Percentiles rank a stretch among this genome's conserved stretches.
phyloP scores from a whole-genome alignment of 257 asterid species.

The Datura wrightii region DNA sequence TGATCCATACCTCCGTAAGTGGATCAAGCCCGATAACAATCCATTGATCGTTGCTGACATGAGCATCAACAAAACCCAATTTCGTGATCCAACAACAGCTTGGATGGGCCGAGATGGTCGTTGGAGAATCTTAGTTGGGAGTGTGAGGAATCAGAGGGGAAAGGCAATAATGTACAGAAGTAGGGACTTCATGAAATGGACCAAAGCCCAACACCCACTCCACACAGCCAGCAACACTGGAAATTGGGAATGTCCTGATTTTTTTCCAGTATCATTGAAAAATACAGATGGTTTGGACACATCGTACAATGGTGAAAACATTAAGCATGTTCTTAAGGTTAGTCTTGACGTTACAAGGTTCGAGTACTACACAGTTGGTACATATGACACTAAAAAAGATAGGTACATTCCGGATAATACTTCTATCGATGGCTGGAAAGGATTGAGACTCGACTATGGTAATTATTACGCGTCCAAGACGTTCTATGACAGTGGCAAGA shows the following conservation, averaged over 20 bases:
- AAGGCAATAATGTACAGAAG: constrained; percentile 57
- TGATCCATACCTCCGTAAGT: constrained; percentile 62
- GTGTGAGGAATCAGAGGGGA: constrained; percentile 49
- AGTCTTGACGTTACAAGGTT: constrained; percentile 55
- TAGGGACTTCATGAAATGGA: constrained; percentile 64
- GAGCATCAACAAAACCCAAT: constrained; percentile 52
- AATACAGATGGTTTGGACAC: constrained; percentile 55
- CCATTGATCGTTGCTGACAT: constrained; percentile 56
- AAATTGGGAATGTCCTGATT: constrained; percentile 83
- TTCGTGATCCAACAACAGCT: constrained; percentile 86
- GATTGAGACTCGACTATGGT: constrained; percentile 74
- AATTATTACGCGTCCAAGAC: constrained; percentile 87
- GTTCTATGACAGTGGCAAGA: constrained; percentile 62
- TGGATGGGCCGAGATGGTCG: constrained; percentile 66
- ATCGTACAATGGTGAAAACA: constrained; percentile 44
- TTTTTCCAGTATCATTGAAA: constrained; percentile 53
- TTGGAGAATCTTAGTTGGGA: constrained; percentile 61
- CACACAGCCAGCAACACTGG: constrained; percentile 55
- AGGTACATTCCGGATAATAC: constrained; percentile 52
- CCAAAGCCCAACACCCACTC: constrained; percentile 52
- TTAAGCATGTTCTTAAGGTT: constrained; percentile 70
- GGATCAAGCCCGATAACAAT: constrained; percentile 79
- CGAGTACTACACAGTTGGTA: constrained; percentile 73
- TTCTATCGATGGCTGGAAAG: constrained; percentile 63
- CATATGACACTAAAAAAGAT: constrained; percentile 48